Percentiles rank a stretch among this genome's conserved stretches.
Conservation (phyloP, 169 alveolate genomes). For the Plasmodium inui region DNA sequence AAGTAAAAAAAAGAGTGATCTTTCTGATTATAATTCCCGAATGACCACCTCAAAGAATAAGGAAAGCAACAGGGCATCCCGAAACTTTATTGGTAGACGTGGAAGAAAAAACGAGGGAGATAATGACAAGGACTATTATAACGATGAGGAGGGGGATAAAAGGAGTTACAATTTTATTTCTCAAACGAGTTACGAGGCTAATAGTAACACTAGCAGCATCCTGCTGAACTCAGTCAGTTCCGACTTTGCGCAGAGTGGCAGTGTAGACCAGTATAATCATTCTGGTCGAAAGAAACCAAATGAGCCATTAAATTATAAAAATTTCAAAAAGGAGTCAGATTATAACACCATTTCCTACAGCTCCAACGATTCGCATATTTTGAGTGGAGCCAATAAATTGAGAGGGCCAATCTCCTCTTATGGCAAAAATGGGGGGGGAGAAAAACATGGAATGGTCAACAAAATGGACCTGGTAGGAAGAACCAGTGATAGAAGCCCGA, state of each 20-base stretch:
- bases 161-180: constrained; percentile 54
- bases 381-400: background rate
- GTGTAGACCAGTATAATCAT: constrained; percentile 37
- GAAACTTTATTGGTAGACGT: background rate
- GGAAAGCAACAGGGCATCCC: background rate
- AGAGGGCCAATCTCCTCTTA: background rate
- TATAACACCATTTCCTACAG: constrained; percentile 13
- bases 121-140: background rate
- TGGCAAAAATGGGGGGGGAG: background rate
- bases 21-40: background rate
- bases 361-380: constrained; percentile 27
- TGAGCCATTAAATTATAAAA: background rate
- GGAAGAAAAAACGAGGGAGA: background rate
- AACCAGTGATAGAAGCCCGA: background rate
- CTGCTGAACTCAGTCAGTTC: constrained; percentile 53
- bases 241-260: constrained; percentile 24
- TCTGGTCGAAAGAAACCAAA: background rate
- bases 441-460: background rate
- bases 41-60: background rate
- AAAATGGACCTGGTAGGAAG: background rate
- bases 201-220: constrained; percentile 55
- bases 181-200: constrained; percentile 75
- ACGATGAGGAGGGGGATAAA: constrained; percentile 1
- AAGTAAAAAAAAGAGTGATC: constrained; percentile 10
- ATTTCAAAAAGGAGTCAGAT: background rate